Evolutionary conservation across 306 rosid genomes (phyloP).

Genomic region (Sechiopsis laciniata): DNA sequence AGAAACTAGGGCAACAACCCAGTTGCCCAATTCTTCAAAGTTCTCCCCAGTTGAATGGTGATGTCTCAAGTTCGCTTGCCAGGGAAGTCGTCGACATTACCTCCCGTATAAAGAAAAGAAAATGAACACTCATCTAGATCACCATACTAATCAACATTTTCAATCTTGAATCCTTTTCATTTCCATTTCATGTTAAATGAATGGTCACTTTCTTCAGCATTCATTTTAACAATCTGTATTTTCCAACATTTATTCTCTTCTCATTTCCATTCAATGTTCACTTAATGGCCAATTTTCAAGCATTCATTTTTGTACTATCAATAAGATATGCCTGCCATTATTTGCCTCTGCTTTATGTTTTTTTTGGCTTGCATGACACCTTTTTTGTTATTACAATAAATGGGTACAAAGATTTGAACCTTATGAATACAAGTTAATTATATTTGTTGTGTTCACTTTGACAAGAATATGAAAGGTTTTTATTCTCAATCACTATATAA

Average conservation of each 20-base stretch:
- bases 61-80: not conserved
- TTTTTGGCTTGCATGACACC: conserved; percentile 2
- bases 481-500: not conserved
- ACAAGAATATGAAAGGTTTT: not conserved
- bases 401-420: not conserved
- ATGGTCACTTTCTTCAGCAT: conserved; percentile 7
- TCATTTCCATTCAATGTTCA: conserved; percentile 4
- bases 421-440: too few species aligned
- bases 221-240: not conserved
- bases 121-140: not conserved
- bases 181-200: not conserved
- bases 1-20: not conserved
- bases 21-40: not conserved
- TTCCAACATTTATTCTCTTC: conserved; percentile 1
- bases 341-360: not conserved
- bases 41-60: not conserved
- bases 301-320: conserved; percentile 12
- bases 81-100: not conserved
- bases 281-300: not conserved
- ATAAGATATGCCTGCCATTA: not conserved
- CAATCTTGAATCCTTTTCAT: not conserved
- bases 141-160: not conserved
- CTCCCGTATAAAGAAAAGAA: not conserved
- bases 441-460: too few species aligned
- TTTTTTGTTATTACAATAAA: not conserved